Conservation (phyloP, 768 basidiomycete species). For the Pleurotus platypus region DNA sequence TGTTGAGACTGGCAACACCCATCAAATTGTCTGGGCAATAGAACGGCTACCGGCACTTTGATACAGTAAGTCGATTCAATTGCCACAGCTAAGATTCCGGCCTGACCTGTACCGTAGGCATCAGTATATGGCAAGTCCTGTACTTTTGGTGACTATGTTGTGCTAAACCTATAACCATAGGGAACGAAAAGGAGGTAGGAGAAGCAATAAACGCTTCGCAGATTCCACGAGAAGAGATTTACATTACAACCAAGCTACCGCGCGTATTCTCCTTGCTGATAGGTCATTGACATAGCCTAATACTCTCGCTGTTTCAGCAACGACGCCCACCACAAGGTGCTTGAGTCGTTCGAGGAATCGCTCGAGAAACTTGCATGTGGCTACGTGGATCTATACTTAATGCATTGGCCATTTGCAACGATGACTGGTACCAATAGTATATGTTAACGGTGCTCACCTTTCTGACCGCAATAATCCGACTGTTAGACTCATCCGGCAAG, state of each 20-base stretch:
- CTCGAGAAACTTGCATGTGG: constrained; percentile 31
- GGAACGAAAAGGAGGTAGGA: constrained; percentile 6
- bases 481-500: constrained; percentile 1
- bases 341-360: constrained; percentile 32
- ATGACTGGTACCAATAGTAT: neutral
- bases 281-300: neutral
- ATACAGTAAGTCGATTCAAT: constrained; percentile 24
- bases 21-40: constrained; percentile 9
- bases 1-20: neutral
- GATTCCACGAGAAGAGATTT: constrained; percentile 1
- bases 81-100: neutral
- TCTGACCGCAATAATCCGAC: too few relatives aligned
- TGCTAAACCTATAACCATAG: neutral
- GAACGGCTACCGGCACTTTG: constrained; percentile 46
- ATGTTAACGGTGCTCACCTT: neutral
- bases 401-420: constrained; percentile 21
- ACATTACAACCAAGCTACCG: constrained; percentile 7
- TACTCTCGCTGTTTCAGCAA: constrained; percentile 11
- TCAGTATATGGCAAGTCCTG: constrained; percentile 20
- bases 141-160: neutral
- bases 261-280: neutral
- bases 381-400: constrained; percentile 38
- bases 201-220: constrained; percentile 1
- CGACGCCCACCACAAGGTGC: constrained; percentile 25
- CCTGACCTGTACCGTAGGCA: constrained; percentile 16